Conservation (phyloP, 306 rosid species). For the Lagenaria siceraria region DNA sequence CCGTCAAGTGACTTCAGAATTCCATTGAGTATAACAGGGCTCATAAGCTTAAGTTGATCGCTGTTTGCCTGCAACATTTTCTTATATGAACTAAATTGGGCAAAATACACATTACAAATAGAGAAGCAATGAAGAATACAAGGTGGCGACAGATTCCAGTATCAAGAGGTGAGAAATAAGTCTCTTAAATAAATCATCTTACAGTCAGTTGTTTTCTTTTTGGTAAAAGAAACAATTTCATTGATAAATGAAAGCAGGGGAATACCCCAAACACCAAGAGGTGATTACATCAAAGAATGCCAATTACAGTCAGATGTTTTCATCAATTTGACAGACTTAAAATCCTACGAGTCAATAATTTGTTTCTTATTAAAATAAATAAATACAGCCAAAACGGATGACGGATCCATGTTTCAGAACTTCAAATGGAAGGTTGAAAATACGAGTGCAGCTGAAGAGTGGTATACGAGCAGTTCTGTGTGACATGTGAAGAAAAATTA, state of each 20-base stretch:
- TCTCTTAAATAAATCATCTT: neutral
- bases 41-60: slow-evolving; percentile 82
- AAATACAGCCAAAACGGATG: neutral
- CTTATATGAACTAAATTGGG: neutral
- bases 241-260: too few species aligned
- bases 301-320: neutral
- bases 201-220: neutral
- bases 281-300: too few species aligned
- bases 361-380: neutral
- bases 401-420: neutral
- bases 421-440: neutral
- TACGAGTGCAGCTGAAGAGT: neutral
- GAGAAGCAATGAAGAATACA: neutral
- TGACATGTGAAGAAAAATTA: neutral
- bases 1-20: slow-evolving; percentile 85
- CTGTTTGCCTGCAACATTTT: slow-evolving; percentile 48
- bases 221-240: too few species aligned
- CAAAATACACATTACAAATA: neutral
- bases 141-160: neutral
- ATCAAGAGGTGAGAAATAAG: neutral
- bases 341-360: neutral
- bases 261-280: too few species aligned
- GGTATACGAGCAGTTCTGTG: neutral
- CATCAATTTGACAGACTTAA: neutral
- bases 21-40: slow-evolving; percentile 86